Evolutionary conservation across 2,329 filamentous ascomycete species (phyloP).

Genomic region (Tolypocladium pustulatum): DNA sequence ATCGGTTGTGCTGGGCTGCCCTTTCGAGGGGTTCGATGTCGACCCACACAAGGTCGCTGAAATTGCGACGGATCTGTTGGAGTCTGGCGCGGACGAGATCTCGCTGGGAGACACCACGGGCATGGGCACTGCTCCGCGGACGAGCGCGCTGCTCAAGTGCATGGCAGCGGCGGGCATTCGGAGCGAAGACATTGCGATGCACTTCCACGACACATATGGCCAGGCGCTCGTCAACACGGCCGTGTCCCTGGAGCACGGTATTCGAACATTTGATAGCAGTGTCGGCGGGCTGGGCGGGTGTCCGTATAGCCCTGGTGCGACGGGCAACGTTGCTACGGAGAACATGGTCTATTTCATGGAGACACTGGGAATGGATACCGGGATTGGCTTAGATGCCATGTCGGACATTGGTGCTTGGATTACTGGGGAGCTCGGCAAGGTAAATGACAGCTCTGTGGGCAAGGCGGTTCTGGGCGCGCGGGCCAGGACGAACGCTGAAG

Average conservation of each 20-base stretch:
- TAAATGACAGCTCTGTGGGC: slow-evolving; percentile 57
- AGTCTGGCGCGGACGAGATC: slow-evolving; percentile 86
- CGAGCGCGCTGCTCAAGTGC: slow-evolving; percentile 52
- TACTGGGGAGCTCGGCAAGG: slow-evolving; percentile 48
- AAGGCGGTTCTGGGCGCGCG: slow-evolving; percentile 49
- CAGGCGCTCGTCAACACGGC: slow-evolving; percentile 76
- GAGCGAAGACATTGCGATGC: slow-evolving; percentile 63
- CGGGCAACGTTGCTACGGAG: slow-evolving; percentile 78
- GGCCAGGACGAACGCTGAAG: slow-evolving; percentile 10
- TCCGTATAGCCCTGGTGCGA: slow-evolving; percentile 76
- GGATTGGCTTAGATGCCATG: slow-evolving; percentile 57
- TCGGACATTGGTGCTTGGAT: slow-evolving; percentile 66
- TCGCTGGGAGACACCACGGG: slow-evolving; percentile 85
- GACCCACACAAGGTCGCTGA: slow-evolving; percentile 53
- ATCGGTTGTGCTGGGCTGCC: slow-evolving; percentile 71
- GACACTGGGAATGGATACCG: slow-evolving; percentile 63
- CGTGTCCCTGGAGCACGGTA: slow-evolving; percentile 65
- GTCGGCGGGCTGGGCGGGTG: slow-evolving; percentile 77
- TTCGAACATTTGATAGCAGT: slow-evolving; percentile 69
- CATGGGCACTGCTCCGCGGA: slow-evolving; percentile 72
- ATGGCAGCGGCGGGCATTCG: slow-evolving; percentile 57
- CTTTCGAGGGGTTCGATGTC: slow-evolving; percentile 59
- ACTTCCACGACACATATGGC: slow-evolving; percentile 85
- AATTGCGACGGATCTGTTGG: slow-evolving; percentile 59
- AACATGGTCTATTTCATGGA: slow-evolving; percentile 72